Conservation (phyloP, 352 stramenopile species). For the Globisporangium barbulae region DNA sequence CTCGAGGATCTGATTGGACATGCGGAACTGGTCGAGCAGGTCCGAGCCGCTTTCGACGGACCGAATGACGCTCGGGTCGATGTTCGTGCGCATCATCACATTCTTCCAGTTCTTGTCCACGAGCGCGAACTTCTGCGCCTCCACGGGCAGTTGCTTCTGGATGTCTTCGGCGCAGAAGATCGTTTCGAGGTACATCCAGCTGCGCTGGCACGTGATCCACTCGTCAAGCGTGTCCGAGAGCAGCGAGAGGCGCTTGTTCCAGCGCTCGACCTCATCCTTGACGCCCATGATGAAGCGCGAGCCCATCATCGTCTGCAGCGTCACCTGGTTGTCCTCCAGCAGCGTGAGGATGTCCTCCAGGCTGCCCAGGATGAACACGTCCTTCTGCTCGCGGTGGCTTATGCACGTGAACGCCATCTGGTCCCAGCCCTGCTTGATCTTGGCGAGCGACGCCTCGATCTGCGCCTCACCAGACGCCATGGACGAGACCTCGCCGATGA, state of each 20-base stretch:
- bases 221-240: slow-evolving; percentile 83
- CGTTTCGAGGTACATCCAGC: slow-evolving; percentile 89
- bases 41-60: slow-evolving; percentile 71
- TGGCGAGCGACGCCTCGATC: slow-evolving; percentile 86
- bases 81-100: slow-evolving; percentile 78
- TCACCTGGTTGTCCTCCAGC: slow-evolving; percentile 91
- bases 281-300: slow-evolving; percentile 90
- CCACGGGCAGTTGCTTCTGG: slow-evolving; percentile 83
- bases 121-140: slow-evolving; percentile 82
- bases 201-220: slow-evolving; percentile 81
- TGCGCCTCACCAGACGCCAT: slow-evolving; percentile 87
- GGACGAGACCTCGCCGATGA: slow-evolving; percentile 82
- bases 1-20: slow-evolving; percentile 84
- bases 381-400: slow-evolving; percentile 79
- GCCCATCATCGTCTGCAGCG: slow-evolving; percentile 92
- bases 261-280: slow-evolving; percentile 88
- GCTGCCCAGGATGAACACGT: slow-evolving; percentile 89
- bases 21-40: slow-evolving; percentile 79
- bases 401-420: slow-evolving; percentile 83
- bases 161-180: slow-evolving; percentile 89
- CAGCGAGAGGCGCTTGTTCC: slow-evolving; percentile 86
- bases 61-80: slow-evolving; percentile 71
- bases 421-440: slow-evolving; percentile 89
- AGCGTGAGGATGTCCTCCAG: slow-evolving; percentile 89
- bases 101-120: slow-evolving; percentile 87